phyloP scores from a whole-genome alignment of 2,329 filamentous ascomycete genomes.

The Xylariaceae sp. region DNA sequence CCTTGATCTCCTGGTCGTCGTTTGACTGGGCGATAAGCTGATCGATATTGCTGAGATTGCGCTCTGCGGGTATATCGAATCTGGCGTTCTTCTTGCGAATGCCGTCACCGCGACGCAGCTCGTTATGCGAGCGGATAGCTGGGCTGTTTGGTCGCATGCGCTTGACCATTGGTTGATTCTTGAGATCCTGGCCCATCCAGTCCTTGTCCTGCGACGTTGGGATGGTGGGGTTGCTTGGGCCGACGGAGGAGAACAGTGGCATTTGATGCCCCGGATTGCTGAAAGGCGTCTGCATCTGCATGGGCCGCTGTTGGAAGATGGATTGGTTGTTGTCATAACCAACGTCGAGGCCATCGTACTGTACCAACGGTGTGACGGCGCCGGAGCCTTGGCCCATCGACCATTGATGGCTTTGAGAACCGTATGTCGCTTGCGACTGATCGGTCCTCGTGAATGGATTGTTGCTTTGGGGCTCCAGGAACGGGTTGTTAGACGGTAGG shows the following conservation, averaged over 20 bases:
- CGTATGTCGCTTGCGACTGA: constrained; percentile 50
- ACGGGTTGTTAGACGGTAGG: constrained; percentile 65
- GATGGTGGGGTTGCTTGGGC: constrained; percentile 51
- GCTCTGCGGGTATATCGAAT: constrained; percentile 93
- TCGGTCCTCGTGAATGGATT: constrained; percentile 71
- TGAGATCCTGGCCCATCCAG: constrained; percentile 54
- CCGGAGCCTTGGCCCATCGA: constrained; percentile 66
- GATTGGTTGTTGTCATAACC: constrained; percentile 57
- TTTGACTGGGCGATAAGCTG: constrained; percentile 84
- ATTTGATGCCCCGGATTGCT: constrained; percentile 52
- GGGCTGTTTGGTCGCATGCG: constrained; percentile 70
- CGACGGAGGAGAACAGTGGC: constrained; percentile 57
- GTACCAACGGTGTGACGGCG: constrained; percentile 70
- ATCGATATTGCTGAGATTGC: constrained; percentile 94
- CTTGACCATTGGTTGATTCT: constrained; percentile 57
- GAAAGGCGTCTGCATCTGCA: constrained; percentile 59
- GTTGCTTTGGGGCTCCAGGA: constrained; percentile 60
- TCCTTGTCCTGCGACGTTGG: constrained; percentile 62
- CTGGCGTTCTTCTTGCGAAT: constrained; percentile 99
- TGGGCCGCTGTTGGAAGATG: constrained; percentile 55
- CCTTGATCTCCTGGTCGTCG: constrained; percentile 92
- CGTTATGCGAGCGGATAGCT: constrained; percentile 72
- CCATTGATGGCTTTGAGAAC: constrained; percentile 56
- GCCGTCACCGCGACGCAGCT: constrained; percentile 77
- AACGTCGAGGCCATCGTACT: constrained; percentile 64